phyloP scores from a whole-genome alignment of 2,329 filamentous ascomycete genomes.

The Beauveria rudraprayagi region DNA sequence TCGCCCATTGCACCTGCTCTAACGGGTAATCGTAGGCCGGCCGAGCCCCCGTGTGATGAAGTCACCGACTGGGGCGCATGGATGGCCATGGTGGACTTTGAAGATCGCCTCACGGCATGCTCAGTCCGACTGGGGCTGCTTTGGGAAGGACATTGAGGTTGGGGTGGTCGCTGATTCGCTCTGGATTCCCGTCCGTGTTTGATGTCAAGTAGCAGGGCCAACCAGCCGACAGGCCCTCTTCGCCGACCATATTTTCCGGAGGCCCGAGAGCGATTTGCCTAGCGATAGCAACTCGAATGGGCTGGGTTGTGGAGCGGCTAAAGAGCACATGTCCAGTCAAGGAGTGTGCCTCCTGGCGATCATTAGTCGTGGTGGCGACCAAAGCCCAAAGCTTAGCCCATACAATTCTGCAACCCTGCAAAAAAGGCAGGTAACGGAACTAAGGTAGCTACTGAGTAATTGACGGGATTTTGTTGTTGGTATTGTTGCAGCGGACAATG shows the following conservation, averaged over 20 bases:
- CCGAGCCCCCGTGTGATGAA: not conserved
- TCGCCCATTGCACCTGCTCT: not conserved
- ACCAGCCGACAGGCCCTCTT: not conserved
- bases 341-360: not conserved
- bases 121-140: not conserved
- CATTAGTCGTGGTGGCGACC: not conserved
- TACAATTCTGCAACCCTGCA: not conserved
- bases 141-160: constrained; percentile 7
- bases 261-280: not conserved
- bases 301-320: not conserved
- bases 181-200: not conserved
- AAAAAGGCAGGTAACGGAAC: not conserved
- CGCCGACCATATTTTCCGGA: not conserved
- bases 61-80: not conserved
- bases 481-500: not conserved
- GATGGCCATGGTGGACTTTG: not conserved
- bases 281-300: not conserved
- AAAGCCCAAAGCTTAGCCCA: not conserved
- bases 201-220: not conserved
- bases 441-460: not conserved
- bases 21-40: not conserved
- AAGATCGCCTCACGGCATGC: not conserved
- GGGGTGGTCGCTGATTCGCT: not conserved
- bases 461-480: not conserved
- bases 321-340: not conserved